Base-by-base conservation (phyloP, 805 yeast species). In the Candida adriatica region DNA sequence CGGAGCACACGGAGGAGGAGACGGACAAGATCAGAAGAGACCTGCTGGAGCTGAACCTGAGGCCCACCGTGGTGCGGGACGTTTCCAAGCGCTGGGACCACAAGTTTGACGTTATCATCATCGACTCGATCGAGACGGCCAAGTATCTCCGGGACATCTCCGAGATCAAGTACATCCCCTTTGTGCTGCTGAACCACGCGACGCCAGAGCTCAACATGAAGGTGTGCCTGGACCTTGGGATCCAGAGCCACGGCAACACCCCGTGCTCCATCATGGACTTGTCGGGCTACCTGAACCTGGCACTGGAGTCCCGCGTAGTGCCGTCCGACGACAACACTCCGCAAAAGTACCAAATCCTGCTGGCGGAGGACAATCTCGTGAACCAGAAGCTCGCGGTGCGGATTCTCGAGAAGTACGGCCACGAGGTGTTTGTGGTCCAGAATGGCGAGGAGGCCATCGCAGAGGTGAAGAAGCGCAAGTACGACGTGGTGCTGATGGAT, bases 311-410 rank as follows among this genome's bases (percentile, higher is more conserved):
- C 10, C 69, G 92, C 38, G 78, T 86, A 0, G 81, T 85, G 14
- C 83, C 92, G 20, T 73, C 80, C 29, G 81, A 80, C 53, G 72
- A 81, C 14, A 92, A 84, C 49, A 90, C 85, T 18, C 78, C 85
- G 13, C 73, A 73, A 38, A 73, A 81, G 31, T 85, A 76, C 64
- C 75, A 73, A 45, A 77, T 85, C 21, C 61, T 85, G 41, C 68
- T 85, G 20, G 95, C 94, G 0, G 95, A 85, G 57, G 95, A 84
- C 58, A 85, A 85, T 51, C 63, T 83, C 46, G 90, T 85, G 20
- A 85, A 85, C 56, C 94, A 84, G 55, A 85, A 84, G 53, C 66
- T 84, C 39, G 95, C 95, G 0, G 94, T 83, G 5, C 68, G 85
- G 43, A 85, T 85, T 29, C 64, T 84, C 33, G 92, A 84, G 55